Evolutionary conservation across 306 rosid species (phyloP).

Genomic region (Quercus gilva): DNA sequence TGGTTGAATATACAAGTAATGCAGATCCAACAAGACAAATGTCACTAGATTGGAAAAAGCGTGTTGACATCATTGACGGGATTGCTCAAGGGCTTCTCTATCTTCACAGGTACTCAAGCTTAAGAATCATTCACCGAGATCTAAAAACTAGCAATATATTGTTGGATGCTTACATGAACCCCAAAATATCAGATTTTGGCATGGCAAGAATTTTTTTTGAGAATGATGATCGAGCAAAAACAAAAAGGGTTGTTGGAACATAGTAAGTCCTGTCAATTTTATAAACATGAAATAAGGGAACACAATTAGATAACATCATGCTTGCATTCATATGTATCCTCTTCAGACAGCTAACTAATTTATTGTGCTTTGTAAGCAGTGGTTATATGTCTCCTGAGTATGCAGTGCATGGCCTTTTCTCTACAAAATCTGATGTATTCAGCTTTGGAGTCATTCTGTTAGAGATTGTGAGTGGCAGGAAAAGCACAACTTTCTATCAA

Average conservation of each 20-base stretch:
- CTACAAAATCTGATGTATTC: slow-evolving; percentile 14
- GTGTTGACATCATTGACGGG: slow-evolving; percentile 14
- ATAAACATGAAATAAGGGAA: not conserved
- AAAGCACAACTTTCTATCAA: not conserved
- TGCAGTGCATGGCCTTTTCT: slow-evolving; percentile 21
- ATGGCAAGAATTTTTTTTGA: slow-evolving; percentile 14
- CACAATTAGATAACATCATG: no score
- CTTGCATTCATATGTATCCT: not conserved
- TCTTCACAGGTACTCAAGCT: slow-evolving; percentile 19
- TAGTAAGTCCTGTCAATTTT: slow-evolving; percentile 4
- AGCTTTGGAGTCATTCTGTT: slow-evolving; percentile 21
- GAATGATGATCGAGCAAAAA: slow-evolving; percentile 8
- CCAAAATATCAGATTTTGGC: slow-evolving; percentile 18
- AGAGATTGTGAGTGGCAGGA: slow-evolving; percentile 21
- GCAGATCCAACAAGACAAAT: not conserved
- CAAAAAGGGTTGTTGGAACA: slow-evolving; percentile 14
- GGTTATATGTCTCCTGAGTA: slow-evolving; percentile 23
- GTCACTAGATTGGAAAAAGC: slow-evolving; percentile 5
- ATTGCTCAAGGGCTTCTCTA: slow-evolving; percentile 19
- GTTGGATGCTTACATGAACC: slow-evolving; percentile 12
- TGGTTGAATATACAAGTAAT: no score
- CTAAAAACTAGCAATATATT: slow-evolving; percentile 19
- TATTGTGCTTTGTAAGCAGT: not conserved
- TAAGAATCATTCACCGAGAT: slow-evolving; percentile 14
- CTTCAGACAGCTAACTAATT: not conserved